Base-by-base conservation (phyloP, 805 yeast genomes). In the Wickerhamiella galacta region DNA sequence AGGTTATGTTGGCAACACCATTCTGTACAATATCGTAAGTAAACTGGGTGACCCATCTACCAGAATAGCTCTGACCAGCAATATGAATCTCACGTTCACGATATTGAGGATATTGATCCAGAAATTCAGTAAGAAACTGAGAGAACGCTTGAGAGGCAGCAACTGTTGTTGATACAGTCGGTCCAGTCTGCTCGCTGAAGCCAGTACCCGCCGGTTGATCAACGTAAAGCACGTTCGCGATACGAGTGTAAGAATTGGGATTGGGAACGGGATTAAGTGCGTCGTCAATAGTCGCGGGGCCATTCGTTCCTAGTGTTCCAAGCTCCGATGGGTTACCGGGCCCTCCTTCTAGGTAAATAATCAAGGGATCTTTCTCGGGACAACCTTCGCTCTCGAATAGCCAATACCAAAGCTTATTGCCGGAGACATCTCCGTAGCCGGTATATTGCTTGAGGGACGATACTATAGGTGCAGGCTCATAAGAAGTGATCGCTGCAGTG, bases 181-280 rank as follows among this genome's bases (percentile, higher is more conserved):
- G 23, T 23, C 69, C 65, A 14, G 65, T 54, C 9, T 77, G 68
- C 46, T 68, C 68, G 3, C 74, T 68, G 55, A 68, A 77, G 24
- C 90, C 90, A 33, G 75, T 82, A 36, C 75, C 75, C 19, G 75
- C 83, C 0, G 90, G 90, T 53, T 78, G 90, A 52, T 78, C 90
- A 49, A 78, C 64, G 54, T 74, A 78, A 45, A 78, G 75, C 21
- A 78, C 78, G 12, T 81, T 70, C 20, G 92, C 90, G 47, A 78
- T 76, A 43, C 63, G 56, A 53, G 78, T 79, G 90, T 90, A 78
- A 3, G 87, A 69, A 56, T 68, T 58, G 16, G 81, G 80, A 55
- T 78, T 78, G 55, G 59, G 57, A 42, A 66, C 66, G 39, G 72
- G 52, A 3, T 22, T 18, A 3, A 27, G 32, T 11, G 36, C 37